Percentiles rank a stretch among this genome's conserved stretches.
These are phyloP conservation scores for Coccomyxa sp. DNA, from an alignment of 139 green algal species.

Conservation along the genomic window DNA sequence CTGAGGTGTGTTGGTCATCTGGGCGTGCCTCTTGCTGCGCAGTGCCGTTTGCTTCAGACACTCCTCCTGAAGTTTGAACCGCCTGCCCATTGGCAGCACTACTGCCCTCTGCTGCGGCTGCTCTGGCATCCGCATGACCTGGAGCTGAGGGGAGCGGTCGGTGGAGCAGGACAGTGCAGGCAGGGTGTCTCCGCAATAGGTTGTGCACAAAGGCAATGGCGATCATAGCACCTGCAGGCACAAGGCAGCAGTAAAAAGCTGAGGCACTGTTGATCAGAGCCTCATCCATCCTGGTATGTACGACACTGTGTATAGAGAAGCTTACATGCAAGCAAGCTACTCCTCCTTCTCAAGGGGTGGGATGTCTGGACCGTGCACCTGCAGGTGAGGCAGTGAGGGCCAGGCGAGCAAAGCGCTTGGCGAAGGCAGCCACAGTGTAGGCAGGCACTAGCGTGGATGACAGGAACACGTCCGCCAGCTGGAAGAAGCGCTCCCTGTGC, in stretches of 20 bases:
- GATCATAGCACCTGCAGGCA: slow-evolving; percentile 59
- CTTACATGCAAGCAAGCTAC: background rate
- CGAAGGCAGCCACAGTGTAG: slow-evolving; percentile 92
- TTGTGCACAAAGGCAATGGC: slow-evolving; percentile 93
- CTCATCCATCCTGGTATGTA: background rate
- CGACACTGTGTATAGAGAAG: background rate
- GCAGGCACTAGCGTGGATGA: slow-evolving; percentile 85
- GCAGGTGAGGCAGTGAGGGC: slow-evolving; percentile 65
- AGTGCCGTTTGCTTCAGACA: no score
- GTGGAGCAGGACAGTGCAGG: slow-evolving; percentile 82
- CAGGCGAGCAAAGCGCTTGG: slow-evolving; percentile 86
- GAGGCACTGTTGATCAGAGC: background rate
- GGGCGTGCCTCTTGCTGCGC: no score
- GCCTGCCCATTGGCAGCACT: no score
- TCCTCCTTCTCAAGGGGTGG: background rate
- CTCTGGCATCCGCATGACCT: background rate
- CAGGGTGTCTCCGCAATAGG: slow-evolving; percentile 86
- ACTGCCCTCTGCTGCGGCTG: no score
- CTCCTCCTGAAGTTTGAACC: no score
- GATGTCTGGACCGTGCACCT: background rate
- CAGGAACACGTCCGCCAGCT: slow-evolving; percentile 90
- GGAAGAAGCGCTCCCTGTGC: slow-evolving; percentile 76
- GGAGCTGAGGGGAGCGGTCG: slow-evolving; percentile 23
- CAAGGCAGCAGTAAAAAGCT: no score
- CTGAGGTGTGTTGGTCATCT: no score